phyloP scores from a whole-genome alignment of 306 rosid species.

The Fragaria vesca region DNA sequence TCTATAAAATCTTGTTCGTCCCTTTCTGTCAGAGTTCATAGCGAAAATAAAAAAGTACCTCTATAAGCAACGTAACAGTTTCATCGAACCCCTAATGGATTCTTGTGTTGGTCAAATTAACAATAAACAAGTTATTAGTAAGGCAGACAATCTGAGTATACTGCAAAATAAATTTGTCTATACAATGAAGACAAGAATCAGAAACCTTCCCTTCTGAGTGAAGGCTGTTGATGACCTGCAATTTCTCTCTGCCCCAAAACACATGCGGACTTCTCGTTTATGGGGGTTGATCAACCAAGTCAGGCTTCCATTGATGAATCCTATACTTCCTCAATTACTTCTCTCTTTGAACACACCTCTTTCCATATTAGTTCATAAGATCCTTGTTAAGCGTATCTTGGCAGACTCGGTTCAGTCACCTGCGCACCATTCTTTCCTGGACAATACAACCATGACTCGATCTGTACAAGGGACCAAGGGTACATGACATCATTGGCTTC shows the following conservation, averaged over 20 bases:
- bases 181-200: neutral
- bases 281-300: constrained; percentile 45
- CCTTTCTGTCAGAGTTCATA: neutral
- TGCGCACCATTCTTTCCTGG: constrained; percentile 27
- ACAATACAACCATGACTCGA: neutral
- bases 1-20: neutral
- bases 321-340: constrained; percentile 33
- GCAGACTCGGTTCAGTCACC: constrained; percentile 39
- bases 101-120: neutral
- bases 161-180: neutral
- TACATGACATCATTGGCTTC: neutral
- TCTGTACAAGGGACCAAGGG: neutral
- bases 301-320: constrained; percentile 48
- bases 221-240: constrained; percentile 51
- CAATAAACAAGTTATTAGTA: neutral
- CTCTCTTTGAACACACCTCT: constrained; percentile 35
- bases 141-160: neutral
- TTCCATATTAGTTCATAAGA: constrained; percentile 36
- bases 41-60: no score
- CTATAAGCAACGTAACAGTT: no score
- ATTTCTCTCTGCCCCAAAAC: constrained; percentile 57
- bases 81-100: no score
- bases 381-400: constrained; percentile 30
- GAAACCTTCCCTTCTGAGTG: constrained; percentile 19
- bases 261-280: constrained; percentile 50